Evolutionary conservation across 805 yeast species (phyloP).

Genomic region (Candida sphagnicola): DNA sequence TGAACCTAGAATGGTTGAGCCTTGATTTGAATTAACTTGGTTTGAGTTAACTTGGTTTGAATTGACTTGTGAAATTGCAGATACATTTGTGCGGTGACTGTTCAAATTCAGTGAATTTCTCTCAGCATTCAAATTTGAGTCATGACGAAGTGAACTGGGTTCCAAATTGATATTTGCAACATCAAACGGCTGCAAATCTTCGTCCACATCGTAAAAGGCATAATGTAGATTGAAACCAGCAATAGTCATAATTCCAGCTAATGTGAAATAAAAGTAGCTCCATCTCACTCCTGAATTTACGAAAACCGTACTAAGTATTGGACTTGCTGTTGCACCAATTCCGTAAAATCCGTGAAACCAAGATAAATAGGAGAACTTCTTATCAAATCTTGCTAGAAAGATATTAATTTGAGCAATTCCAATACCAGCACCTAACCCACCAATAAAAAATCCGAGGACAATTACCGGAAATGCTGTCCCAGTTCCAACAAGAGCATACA

Average conservation of each 20-base stretch:
- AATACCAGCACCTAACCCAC: conserved; percentile 19
- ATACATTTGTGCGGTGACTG: not conserved
- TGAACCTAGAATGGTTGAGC: no score
- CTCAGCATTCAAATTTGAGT: no score
- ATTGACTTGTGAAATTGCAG: not conserved
- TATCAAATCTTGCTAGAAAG: conserved; percentile 16
- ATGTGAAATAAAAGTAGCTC: conserved; percentile 18
- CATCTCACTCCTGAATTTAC: conserved; percentile 17
- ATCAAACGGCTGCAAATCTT: conserved; percentile 18
- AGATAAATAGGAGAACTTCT: conserved; percentile 13
- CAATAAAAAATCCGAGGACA: conserved; percentile 19
- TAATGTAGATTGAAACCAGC: conserved; percentile 9
- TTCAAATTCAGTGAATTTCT: not conserved
- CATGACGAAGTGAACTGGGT: not conserved
- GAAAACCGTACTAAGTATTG: conserved; percentile 19
- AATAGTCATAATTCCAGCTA: conserved; percentile 15
- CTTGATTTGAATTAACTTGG: not conserved
- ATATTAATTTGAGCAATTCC: conserved; percentile 19
- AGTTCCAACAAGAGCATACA: conserved; percentile 16
- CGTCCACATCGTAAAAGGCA: conserved; percentile 15
- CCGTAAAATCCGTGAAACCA: conserved; percentile 21
- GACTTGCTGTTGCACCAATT: conserved; percentile 22
- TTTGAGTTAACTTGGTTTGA: not conserved
- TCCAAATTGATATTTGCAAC: conserved; percentile 1
- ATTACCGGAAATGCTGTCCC: conserved; percentile 18